A percentile compares a stretch with the other conserved stretches of the same genome.
phyloP scores from a whole-genome alignment of 495 filamentous ascomycete species.

The Neurospora sp. region DNA sequence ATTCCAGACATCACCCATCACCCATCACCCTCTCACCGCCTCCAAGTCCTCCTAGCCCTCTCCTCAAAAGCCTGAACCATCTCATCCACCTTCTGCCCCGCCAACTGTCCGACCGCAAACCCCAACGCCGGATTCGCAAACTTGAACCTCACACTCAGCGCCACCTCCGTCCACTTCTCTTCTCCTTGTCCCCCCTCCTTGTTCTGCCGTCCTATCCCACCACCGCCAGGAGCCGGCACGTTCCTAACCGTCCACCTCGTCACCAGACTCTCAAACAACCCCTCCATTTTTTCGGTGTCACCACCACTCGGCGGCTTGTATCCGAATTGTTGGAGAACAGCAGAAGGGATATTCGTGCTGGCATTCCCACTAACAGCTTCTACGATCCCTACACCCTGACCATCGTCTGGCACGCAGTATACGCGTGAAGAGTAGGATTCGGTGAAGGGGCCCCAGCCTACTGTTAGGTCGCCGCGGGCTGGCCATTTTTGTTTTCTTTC shows the following conservation, averaged over 20 bases:
- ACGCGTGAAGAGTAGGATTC: slow-evolving; percentile 72
- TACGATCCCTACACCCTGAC: slow-evolving; percentile 36
- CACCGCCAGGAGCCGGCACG: slow-evolving; percentile 10
- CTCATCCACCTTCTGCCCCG: slow-evolving; percentile 69
- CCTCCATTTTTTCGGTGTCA: slow-evolving; percentile 24
- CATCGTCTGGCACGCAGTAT: slow-evolving; percentile 55
- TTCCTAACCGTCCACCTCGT: slow-evolving; percentile 65
- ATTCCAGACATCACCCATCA: not conserved
- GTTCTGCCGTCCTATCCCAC: slow-evolving; percentile 12
- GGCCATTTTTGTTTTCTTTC: slow-evolving; percentile 43
- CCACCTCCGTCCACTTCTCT: slow-evolving; percentile 58
- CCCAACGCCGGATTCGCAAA: slow-evolving; percentile 81
- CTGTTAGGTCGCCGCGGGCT: slow-evolving; percentile 62
- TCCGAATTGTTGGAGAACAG: slow-evolving; percentile 29
- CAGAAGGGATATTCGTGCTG: slow-evolving; percentile 26
- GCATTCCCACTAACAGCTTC: slow-evolving; percentile 67
- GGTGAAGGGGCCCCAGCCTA: slow-evolving; percentile 74
- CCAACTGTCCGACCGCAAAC: slow-evolving; percentile 64
- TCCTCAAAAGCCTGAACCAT: slow-evolving; percentile 94
- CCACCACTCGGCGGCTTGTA: slow-evolving; percentile 4
- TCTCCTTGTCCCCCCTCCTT: slow-evolving; percentile 14
- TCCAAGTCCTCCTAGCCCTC: slow-evolving; percentile 53
- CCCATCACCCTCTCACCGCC: slow-evolving; percentile 9
- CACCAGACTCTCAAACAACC: slow-evolving; percentile 63
- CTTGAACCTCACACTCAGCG: slow-evolving; percentile 63